Evolutionary conservation across 176 grass and related monocot species (phyloP).

Genomic region (Tillandsia leiboldiana): DNA sequence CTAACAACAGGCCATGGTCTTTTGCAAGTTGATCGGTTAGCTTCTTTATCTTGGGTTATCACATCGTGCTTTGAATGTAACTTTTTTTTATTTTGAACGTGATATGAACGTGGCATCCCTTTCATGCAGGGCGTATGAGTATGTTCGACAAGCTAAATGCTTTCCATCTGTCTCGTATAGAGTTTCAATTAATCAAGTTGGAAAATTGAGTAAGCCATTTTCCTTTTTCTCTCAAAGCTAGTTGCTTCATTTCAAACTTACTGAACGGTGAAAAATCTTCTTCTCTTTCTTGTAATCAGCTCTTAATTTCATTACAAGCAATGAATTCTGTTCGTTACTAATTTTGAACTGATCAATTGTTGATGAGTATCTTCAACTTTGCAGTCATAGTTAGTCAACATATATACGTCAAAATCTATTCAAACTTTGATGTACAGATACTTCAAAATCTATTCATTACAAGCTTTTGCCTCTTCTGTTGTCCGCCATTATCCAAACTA

Average conservation of each 20-base stretch:
- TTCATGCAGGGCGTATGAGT: conserved; percentile 77
- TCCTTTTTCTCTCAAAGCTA: not conserved
- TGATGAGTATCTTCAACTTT: not conserved
- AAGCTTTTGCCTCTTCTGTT: too few species aligned
- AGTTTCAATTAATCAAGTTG: conserved; percentile 74
- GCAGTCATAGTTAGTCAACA: not conserved
- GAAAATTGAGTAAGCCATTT: conserved; percentile 40
- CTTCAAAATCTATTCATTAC: too few species aligned
- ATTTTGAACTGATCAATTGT: not conserved
- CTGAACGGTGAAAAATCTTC: not conserved
- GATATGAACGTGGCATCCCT: not conserved
- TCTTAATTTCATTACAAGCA: not conserved
- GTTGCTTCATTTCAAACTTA: not conserved
- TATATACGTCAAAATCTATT: not conserved
- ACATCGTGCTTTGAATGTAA: not conserved
- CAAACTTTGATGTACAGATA: not conserved
- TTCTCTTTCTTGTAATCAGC: not conserved
- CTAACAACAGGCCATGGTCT: conserved; percentile 88
- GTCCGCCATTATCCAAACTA: too few species aligned
- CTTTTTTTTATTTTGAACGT: not conserved
- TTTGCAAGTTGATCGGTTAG: conserved; percentile 86
- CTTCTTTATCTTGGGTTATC: not conserved
- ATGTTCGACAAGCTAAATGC: conserved; percentile 53
- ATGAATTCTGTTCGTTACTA: not conserved
- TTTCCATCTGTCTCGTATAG: conserved; percentile 69